These are phyloP conservation scores for Capsella rubella DNA, from an alignment of 441 rosid genomes.

Conservation along the genomic window DNA sequence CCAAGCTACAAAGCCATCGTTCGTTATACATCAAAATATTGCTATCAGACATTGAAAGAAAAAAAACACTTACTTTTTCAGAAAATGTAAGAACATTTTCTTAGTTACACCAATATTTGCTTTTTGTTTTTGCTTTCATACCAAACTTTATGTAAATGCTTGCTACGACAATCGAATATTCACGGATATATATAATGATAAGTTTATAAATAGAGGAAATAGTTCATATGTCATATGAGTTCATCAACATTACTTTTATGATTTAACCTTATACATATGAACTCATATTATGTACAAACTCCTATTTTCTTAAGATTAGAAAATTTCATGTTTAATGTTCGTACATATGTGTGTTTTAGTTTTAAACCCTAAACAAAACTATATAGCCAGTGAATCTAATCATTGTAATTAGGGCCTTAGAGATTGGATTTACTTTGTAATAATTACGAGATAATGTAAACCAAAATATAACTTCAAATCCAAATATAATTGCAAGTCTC, in stretches of 20 bases:
- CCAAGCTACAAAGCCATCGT: conserved; percentile 10
- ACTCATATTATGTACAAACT: too few species aligned
- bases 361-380: neutral
- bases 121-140: neutral
- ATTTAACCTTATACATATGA: neutral
- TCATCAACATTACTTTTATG: neutral
- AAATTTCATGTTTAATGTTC: neutral
- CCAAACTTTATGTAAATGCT: neutral
- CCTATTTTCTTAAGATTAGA: neutral
- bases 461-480: neutral
- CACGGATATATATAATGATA: neutral
- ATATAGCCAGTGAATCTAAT: neutral
- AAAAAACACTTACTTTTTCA: conserved; percentile 7
- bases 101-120: neutral
- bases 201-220: neutral
- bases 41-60: conserved; percentile 2
- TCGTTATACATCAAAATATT: conserved; percentile 5
- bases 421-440: neutral
- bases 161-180: neutral
- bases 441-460: neutral
- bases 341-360: neutral
- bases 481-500: conserved; percentile 8
- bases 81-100: neutral
- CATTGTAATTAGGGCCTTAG: neutral
- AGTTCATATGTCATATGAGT: neutral